phyloP scores from a whole-genome alignment of 2,329 filamentous ascomycete species.

The Hymenoscyphus scutula region DNA sequence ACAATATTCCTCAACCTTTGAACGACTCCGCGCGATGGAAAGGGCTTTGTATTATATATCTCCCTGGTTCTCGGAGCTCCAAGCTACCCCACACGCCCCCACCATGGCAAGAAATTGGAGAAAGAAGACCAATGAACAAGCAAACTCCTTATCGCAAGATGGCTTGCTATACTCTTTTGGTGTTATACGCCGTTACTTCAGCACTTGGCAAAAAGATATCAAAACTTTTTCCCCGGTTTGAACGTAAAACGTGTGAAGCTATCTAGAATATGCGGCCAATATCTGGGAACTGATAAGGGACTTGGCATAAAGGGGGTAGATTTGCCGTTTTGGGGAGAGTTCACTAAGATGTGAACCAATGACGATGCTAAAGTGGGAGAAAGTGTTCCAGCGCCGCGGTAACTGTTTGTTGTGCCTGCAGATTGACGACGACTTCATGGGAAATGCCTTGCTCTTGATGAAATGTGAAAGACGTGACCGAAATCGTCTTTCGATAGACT shows the following conservation, averaged over 20 bases:
- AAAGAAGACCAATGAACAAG: slow-evolving; percentile 1
- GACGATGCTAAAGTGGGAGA: not conserved
- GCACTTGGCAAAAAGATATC: not conserved
- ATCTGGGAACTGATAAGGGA: slow-evolving; percentile 4
- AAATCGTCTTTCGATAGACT: too few relatives aligned
- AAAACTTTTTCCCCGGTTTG: not conserved
- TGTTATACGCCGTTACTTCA: not conserved
- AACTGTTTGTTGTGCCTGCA: not conserved
- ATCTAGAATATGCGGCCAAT: not conserved
- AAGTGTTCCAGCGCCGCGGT: not conserved
- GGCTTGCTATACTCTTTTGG: not conserved
- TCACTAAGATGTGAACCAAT: not conserved
- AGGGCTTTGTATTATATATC: not conserved
- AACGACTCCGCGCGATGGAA: not conserved
- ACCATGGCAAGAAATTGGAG: not conserved
- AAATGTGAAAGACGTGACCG: too few relatives aligned
- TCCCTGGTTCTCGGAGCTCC: not conserved
- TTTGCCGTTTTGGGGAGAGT: not conserved
- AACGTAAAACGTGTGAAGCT: not conserved
- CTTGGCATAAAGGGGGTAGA: slow-evolving; percentile 7
- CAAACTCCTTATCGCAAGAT: slow-evolving; percentile 1
- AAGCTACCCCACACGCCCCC: not conserved
- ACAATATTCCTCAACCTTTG: not conserved
- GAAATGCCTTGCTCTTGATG: too few relatives aligned
- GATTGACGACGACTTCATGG: not conserved